These are phyloP conservation scores for Amphirosellinia nigrospora DNA, from an alignment of 495 filamentous ascomycete genomes.

Conservation along the genomic window DNA sequence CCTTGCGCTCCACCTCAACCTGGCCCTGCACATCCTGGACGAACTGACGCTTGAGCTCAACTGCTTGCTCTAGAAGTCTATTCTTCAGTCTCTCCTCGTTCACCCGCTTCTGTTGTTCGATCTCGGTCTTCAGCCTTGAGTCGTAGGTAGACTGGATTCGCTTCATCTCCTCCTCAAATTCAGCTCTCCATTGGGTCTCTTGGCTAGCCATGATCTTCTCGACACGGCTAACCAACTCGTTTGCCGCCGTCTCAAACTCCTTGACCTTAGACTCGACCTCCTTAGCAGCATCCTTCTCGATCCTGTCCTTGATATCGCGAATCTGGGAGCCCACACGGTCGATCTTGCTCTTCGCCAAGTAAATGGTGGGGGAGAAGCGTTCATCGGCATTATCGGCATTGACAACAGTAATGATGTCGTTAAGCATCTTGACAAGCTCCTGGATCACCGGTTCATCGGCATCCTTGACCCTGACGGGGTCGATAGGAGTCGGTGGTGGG, in stretches of 20 bases:
- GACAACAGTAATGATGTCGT: constrained; percentile 90
- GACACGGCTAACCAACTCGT: constrained; percentile 80
- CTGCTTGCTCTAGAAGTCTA: constrained; percentile 86
- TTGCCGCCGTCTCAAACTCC: constrained; percentile 54
- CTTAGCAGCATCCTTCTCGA: constrained; percentile 73
- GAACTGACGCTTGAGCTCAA: constrained; percentile 84
- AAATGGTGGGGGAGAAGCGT: constrained; percentile 76
- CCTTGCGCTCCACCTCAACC: constrained; percentile 87
- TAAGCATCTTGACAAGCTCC: constrained; percentile 92
- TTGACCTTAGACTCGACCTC: constrained; percentile 72
- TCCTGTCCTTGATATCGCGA: constrained; percentile 66
- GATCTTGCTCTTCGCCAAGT: constrained; percentile 85
- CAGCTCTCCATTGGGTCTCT: constrained; percentile 78
- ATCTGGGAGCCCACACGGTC: constrained; percentile 77
- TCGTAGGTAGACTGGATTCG: constrained; percentile 76
- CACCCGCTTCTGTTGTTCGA: constrained; percentile 73
- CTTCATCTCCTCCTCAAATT: constrained; percentile 89
- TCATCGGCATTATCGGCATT: constrained; percentile 78
- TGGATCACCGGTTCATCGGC: constrained; percentile 87
- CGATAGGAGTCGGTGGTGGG: constrained; percentile 69
- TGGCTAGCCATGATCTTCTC: constrained; percentile 75
- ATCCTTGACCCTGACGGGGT: constrained; percentile 71
- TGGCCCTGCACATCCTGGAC: constrained; percentile 74
- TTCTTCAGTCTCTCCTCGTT: constrained; percentile 82
- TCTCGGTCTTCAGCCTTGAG: constrained; percentile 75